A percentile compares a stretch with the other conserved stretches of the same genome.
These are phyloP conservation scores for Nicotiana otophora DNA, from an alignment of 257 asterid species.

Conservation along the genomic window DNA sequence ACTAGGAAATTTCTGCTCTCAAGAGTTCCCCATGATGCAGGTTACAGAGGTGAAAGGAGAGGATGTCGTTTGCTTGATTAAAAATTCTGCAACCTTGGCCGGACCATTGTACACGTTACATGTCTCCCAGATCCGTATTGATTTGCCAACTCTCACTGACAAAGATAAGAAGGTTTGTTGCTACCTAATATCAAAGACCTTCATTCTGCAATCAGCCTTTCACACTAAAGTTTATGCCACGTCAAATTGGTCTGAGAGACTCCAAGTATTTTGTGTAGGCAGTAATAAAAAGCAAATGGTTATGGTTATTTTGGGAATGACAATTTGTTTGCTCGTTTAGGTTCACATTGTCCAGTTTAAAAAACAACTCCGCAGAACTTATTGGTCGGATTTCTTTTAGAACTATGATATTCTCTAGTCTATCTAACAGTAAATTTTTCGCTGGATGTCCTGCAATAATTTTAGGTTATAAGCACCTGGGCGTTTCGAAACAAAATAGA, in stretches of 20 bases:
- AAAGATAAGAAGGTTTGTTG: conserved; percentile 71
- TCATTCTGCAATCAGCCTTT: not conserved
- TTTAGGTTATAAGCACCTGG: conserved; percentile 86
- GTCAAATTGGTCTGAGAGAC: not conserved
- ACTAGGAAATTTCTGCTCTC: not conserved
- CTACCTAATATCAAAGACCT: not conserved
- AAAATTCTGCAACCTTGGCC: conserved; percentile 85
- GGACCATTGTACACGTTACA: conserved; percentile 87
- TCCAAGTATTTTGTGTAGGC: not conserved
- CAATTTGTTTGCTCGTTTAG: not conserved
- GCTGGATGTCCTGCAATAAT: not conserved
- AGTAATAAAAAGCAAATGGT: not conserved
- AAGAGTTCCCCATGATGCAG: conserved; percentile 29
- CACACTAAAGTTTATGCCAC: not conserved
- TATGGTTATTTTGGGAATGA: not conserved
- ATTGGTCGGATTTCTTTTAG: not conserved
- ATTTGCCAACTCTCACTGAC: conserved; percentile 79
- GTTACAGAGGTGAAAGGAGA: conserved; percentile 66
- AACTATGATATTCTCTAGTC: not conserved
- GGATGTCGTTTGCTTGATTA: conserved; percentile 69
- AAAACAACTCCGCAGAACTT: not conserved
- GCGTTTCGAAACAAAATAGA: conserved; percentile 85
- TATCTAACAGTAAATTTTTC: not conserved
- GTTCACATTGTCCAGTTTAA: not conserved
- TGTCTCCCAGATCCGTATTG: conserved; percentile 83